Evolutionary conservation across 148 eudicot species (phyloP).

Genomic region (Salicornia ramosissima): DNA sequence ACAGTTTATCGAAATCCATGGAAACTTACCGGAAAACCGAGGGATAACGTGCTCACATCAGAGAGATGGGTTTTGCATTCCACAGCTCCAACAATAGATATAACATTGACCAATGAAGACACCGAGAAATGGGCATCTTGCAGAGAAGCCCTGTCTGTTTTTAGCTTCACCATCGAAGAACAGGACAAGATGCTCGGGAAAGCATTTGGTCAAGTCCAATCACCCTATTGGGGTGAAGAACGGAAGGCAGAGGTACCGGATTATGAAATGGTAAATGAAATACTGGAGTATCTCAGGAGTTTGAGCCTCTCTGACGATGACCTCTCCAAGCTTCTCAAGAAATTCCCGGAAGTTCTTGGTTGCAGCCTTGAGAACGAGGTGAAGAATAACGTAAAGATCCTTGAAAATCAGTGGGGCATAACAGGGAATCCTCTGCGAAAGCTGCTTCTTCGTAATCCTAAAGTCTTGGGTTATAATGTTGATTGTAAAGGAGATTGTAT

Average conservation of each 20-base stretch:
- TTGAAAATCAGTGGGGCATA: constrained; percentile 77
- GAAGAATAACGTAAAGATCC: constrained; percentile 56
- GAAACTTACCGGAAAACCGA: constrained; percentile 15
- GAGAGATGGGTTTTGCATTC: constrained; percentile 54
- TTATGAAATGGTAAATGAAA: constrained; percentile 39
- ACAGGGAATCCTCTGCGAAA: constrained; percentile 70
- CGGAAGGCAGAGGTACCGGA: constrained; percentile 64
- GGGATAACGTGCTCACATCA: constrained; percentile 21
- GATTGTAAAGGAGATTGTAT: constrained; percentile 98
- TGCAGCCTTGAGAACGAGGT: constrained; percentile 75
- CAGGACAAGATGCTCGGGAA: constrained; percentile 79
- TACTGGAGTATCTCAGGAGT: constrained; percentile 63
- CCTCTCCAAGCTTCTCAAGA: constrained; percentile 70
- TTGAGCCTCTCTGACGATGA: constrained; percentile 76
- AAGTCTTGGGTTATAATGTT: constrained; percentile 77
- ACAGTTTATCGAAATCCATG: no score
- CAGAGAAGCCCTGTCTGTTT: constrained; percentile 49
- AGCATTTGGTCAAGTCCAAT: constrained; percentile 81
- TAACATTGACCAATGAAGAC: constrained; percentile 53
- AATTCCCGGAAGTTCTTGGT: constrained; percentile 95
- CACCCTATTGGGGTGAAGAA: constrained; percentile 96
- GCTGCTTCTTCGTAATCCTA: constrained; percentile 81
- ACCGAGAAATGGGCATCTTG: constrained; percentile 68
- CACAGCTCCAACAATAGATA: constrained; percentile 32
- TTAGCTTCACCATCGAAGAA: constrained; percentile 57